Evolutionary conservation across 495 filamentous ascomycete genomes (phyloP).

Genomic region (Hyaloscypha hepaticicola): DNA sequence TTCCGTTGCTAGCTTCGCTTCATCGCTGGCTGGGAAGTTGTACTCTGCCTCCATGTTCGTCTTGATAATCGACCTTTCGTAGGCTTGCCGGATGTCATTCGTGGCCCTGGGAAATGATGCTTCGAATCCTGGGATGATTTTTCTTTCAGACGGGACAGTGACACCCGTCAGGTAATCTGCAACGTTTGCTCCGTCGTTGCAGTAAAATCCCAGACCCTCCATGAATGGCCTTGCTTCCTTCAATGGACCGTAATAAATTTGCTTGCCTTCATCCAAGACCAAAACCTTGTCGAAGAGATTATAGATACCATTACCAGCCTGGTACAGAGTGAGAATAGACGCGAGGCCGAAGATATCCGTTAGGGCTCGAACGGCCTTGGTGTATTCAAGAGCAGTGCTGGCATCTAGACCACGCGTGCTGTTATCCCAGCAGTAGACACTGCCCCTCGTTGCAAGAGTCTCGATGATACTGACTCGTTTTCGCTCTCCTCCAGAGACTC

Average conservation of each 20-base stretch:
- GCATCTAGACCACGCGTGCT: slow-evolving; percentile 81
- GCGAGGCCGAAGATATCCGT: slow-evolving; percentile 47
- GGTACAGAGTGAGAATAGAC: slow-evolving; percentile 59
- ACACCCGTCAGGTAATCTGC: slow-evolving; percentile 71
- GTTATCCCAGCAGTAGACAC: slow-evolving; percentile 78
- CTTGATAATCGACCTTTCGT: slow-evolving; percentile 29
- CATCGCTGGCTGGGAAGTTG: slow-evolving; percentile 45
- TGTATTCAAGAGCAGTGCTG: slow-evolving; percentile 73
- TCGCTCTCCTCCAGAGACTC: slow-evolving; percentile 82
- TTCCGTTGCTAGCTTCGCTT: slow-evolving; percentile 44
- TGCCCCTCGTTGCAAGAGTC: slow-evolving; percentile 68
- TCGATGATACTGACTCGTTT: slow-evolving; percentile 76
- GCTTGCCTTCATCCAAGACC: slow-evolving; percentile 64
- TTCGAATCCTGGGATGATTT: slow-evolving; percentile 62
- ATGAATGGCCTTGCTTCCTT: slow-evolving; percentile 68
- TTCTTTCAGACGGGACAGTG: slow-evolving; percentile 60
- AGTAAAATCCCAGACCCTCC: slow-evolving; percentile 64
- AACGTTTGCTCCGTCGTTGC: slow-evolving; percentile 61
- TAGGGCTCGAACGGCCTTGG: slow-evolving; percentile 47
- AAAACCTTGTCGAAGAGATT: slow-evolving; percentile 63
- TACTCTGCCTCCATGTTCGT: slow-evolving; percentile 43
- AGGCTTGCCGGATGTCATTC: slow-evolving; percentile 60
- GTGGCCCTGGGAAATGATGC: slow-evolving; percentile 64
- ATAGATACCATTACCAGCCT: slow-evolving; percentile 68
- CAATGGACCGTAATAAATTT: slow-evolving; percentile 64